Base-by-base conservation (phyloP, 2,329 filamentous ascomycete genomes). In the Xylariaceae sp. region DNA sequence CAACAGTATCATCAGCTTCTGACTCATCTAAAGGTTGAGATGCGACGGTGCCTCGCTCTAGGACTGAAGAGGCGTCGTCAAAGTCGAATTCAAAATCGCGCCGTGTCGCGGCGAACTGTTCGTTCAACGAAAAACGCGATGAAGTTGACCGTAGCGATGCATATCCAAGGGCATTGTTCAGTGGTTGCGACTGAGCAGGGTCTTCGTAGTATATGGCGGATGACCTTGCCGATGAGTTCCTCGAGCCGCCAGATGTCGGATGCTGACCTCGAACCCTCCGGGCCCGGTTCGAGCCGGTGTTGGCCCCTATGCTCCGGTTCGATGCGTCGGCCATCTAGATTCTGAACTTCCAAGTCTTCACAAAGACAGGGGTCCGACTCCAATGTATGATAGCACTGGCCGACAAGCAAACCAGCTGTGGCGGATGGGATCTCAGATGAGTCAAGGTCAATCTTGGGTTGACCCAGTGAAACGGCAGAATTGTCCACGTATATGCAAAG, bases 81-180 rank as follows among this genome's bases (percentile, higher is more conserved):
- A 69, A 70, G 49, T 63, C 71, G 38, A 73, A 69, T 36, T 72
- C 69, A 37, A 66, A 68, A 44, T 73, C 70, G 36, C 61, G 62
- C 24, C 68, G 59, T 4, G 71, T 74, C 28, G 67, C 57, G 16
- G 71, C 69, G 43, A 74, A 74, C 41, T 74, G 69, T 34, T 73
- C 68, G 34, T 64, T 66, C 35, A 74, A 59, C 3, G 71, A 74
- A 56, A 66, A 69, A 34, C 69, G 66, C 19, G 69, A 73, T 11
- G 60, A 60, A n/a, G 57, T 57, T 3, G 42, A 34, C 17, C 42
- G 37, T 16, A 44, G 33, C 9, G 30, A 37, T 8, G 22, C 15
- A 34, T 40, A 34, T 9, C 19, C 30, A n/a, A 26, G 22, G 13
- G 11, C 11, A 15, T 24, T n/a, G 12, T 15, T 6, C 13, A 9